Evolutionary conservation across 2,329 filamentous ascomycete genomes (phyloP), one percentile per base, ranked within the genome.

Genomic region (Didymosphaeria variabile): DNA sequence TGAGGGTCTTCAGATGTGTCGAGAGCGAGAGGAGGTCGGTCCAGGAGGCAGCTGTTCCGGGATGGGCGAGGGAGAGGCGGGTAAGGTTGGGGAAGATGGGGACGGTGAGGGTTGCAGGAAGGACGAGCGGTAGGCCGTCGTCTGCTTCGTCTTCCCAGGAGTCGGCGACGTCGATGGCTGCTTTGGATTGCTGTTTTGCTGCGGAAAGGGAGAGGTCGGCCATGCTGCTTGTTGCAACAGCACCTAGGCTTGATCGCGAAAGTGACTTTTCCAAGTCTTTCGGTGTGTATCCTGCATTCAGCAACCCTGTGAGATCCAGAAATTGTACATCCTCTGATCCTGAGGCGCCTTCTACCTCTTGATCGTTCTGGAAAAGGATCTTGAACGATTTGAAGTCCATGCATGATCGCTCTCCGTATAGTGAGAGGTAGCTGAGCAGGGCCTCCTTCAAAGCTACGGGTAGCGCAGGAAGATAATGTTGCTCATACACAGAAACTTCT

Each of bases 31-130:
- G 77, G 2, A 90, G 79, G 5, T 84, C 81, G 15, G 80, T 74
- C 87, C 87, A 90, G 12, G 81, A 85, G 0, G 82, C 82, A 26
- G 77, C 77, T 2, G 73, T 60, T 4, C 79, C 77, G 3, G 84
- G 85, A 56, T 87, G 80, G 1, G 86, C 85, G 1, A 90, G 81
- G 2, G 85, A 89, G 7, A 90, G 79, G 58, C 84, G 85, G 36
- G 83, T 86, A 23, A 90, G 79, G 46, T 84, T 82, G 5, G 79
- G 69, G 68, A 88, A 88, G 10, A 74, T 73, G 44, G 62, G 73
- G 13, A 61, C 67, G 23, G 55, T 62, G n/a, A 75, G 64, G 15
- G 65, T 67, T 1, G 64, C 68, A 34, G 58, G 62, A 2, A 69
- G 53, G 10, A 63, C 50, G 12, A 53, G 40, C 2, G 34, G 10